A percentile compares a stretch with the other conserved stretches of the same genome.
Conservation (phyloP, 768 basidiomycete species). For the Cystofilobasidium bisporidii region DNA sequence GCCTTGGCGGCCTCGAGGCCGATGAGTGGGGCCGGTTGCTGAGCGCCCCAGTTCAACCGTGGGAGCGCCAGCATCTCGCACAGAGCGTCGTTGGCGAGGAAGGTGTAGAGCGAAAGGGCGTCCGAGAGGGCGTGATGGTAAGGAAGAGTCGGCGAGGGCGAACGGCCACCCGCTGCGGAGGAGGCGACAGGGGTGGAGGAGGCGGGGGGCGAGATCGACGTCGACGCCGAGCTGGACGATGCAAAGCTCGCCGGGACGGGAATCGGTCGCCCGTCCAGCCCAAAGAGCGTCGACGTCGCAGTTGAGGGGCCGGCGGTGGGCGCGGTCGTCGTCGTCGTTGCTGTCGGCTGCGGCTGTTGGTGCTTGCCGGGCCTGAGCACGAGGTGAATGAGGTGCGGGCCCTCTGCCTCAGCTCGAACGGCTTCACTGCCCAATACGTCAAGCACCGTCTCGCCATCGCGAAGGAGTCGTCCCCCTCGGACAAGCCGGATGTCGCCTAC, state of each 20-base stretch:
- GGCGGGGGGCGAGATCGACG: neutral
- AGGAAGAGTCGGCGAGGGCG: neutral
- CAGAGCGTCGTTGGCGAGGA: conserved; percentile 10
- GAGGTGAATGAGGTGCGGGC: conserved; percentile 20
- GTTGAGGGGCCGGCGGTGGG: neutral
- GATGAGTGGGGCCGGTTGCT: conserved; percentile 9
- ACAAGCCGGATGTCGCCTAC: conserved; percentile 15
- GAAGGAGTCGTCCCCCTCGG: conserved; percentile 6
- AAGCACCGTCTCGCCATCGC: conserved; percentile 14
- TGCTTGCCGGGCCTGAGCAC: conserved; percentile 6
- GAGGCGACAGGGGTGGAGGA: neutral
- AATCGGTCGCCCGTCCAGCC: too few species aligned
- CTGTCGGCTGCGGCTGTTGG: neutral
- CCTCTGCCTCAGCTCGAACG: neutral
- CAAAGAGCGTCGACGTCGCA: neutral
- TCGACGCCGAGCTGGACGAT: too few species aligned
- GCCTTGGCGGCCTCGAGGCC: neutral
- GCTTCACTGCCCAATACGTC: conserved; percentile 10
- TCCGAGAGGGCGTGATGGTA: conserved; percentile 11
- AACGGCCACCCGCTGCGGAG: too few species aligned
- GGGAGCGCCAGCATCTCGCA: conserved; percentile 11
- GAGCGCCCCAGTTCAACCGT: neutral
- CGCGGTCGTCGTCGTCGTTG: neutral
- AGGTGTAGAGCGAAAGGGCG: conserved; percentile 11
- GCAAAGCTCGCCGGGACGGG: neutral